Evolutionary conservation across 2,329 filamentous ascomycete genomes (phyloP).

Genomic region (Dothidotthia symphoricarpi): DNA sequence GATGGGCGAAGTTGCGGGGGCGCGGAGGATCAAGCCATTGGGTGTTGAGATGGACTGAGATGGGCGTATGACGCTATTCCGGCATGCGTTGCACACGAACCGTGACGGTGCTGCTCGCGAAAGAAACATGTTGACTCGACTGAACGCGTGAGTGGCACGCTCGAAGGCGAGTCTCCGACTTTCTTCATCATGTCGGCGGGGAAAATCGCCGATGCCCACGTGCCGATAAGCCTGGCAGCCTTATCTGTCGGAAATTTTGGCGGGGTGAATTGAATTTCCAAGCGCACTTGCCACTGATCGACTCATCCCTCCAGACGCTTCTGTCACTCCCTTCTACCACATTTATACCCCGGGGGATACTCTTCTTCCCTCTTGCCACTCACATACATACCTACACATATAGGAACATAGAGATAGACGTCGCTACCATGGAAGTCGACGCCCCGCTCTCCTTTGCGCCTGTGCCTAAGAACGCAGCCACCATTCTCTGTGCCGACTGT

Average conservation of each 20-base stretch:
- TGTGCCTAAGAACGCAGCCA: constrained; percentile 49
- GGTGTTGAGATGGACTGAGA: not conserved
- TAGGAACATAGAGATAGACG: constrained; percentile 6
- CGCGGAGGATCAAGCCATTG: constrained; percentile 10
- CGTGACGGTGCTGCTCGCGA: constrained; percentile 20
- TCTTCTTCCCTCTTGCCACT: not conserved
- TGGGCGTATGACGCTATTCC: constrained; percentile 7
- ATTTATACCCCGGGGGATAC: constrained; percentile 1
- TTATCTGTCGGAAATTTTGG: constrained; percentile 25
- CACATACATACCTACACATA: not conserved
- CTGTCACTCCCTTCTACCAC: too few relatives aligned
- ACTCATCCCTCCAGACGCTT: too few relatives aligned
- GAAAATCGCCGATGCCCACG: constrained; percentile 19
- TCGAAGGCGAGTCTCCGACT: constrained; percentile 2
- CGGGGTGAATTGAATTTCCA: constrained; percentile 34
- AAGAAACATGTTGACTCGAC: constrained; percentile 22
- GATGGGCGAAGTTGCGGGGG: constrained; percentile 2
- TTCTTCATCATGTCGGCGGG: constrained; percentile 12
- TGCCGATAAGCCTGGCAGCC: constrained; percentile 25
- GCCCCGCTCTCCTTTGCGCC: constrained; percentile 42
- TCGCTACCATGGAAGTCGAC: constrained; percentile 44
- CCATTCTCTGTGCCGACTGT: constrained; percentile 98
- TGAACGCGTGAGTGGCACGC: constrained; percentile 2
- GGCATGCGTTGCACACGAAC: constrained; percentile 28
- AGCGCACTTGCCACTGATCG: constrained; percentile 26